Evolutionary conservation across 768 basidiomycete genomes (phyloP), one percentile per base, ranked within the genome.

Genomic region (Phaeolepiota aurea): DNA sequence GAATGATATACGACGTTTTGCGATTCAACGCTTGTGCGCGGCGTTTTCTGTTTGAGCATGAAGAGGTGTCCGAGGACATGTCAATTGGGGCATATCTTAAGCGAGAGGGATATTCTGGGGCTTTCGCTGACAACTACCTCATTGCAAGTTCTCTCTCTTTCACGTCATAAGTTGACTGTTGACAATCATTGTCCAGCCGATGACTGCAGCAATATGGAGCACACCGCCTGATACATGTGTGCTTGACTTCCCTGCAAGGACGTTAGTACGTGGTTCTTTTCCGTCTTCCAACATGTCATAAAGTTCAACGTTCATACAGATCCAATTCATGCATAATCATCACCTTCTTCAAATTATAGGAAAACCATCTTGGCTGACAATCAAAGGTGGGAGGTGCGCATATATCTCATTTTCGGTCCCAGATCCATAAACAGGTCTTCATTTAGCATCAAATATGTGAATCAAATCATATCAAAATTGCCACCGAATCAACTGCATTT

Each of bases 141-240:
- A 74, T 88, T 43, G 84, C 82, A 49, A 55, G 77, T 54, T 13
- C 1, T n/a, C 40, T 40, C 3, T 20, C 13, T 36, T 31, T 21
- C 3, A 5, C 22, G 15, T n/a, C 25, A 20, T 32, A 14, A 20
- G 32, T 22, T 40, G 37, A 33, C 32, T 31, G 16, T 45, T 37
- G 41, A 44, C 18, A 30, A 7, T 2, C n/a, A 40, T 14, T 18
- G 39, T 20, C 5, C 39, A 83, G 84, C 83, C 83, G 0, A 82
- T 88, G 82, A 84, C 81, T 5, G 83, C 82, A 1, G 79, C 82
- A 2, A 78, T 88, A 30, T 88, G 85, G 85, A 84, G 77, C 33
- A 86, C 82, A 0, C 79, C 82, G 0, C 78, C 85, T 5, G 77
- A 79, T 46, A 72, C 74, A 50, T 84, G 81, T 47, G 69, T 74